Percentiles rank a stretch among this genome's conserved stretches.
phyloP scores from a whole-genome alignment of 2,329 filamentous ascomycete genomes.

The Diplocarpon mali region DNA sequence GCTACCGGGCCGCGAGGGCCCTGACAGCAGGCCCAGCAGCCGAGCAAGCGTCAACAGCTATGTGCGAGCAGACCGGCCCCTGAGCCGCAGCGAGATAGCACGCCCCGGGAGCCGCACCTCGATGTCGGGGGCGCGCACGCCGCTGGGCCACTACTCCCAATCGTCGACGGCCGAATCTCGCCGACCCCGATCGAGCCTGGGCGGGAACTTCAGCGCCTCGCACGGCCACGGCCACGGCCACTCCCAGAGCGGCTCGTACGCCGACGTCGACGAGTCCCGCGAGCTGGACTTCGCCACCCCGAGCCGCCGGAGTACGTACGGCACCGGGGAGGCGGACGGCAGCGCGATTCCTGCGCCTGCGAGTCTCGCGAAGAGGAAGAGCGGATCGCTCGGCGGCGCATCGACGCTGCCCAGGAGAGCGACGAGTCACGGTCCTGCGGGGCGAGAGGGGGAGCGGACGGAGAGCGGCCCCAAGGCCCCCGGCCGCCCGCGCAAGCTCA shows the following conservation, averaged over 20 bases:
- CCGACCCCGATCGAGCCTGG: constrained; percentile 26
- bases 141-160: constrained; percentile 27
- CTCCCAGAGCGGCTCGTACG: constrained; percentile 27
- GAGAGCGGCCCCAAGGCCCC: constrained; percentile 22
- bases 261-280: constrained; percentile 22
- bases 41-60: constrained; percentile 23
- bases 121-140: constrained; percentile 25
- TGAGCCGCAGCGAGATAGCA: constrained; percentile 22
- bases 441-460: constrained; percentile 15
- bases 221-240: constrained; percentile 27
- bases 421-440: constrained; percentile 21
- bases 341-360: constrained; percentile 37
- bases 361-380: constrained; percentile 39
- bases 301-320: constrained; percentile 33
- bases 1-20: constrained; percentile 39
- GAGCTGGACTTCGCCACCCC: constrained; percentile 32
- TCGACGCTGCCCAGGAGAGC: constrained; percentile 16
- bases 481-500: constrained; percentile 34
- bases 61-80: constrained; percentile 23
- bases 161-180: constrained; percentile 23
- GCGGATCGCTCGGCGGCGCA: constrained; percentile 31
- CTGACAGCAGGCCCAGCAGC: constrained; percentile 23
- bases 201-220: constrained; percentile 21
- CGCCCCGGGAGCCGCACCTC: constrained; percentile 26
- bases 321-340: constrained; percentile 31